These are phyloP conservation scores for Myriangium duriaei DNA, from an alignment of 2,329 filamentous ascomycete genomes.

Conservation along the genomic window DNA sequence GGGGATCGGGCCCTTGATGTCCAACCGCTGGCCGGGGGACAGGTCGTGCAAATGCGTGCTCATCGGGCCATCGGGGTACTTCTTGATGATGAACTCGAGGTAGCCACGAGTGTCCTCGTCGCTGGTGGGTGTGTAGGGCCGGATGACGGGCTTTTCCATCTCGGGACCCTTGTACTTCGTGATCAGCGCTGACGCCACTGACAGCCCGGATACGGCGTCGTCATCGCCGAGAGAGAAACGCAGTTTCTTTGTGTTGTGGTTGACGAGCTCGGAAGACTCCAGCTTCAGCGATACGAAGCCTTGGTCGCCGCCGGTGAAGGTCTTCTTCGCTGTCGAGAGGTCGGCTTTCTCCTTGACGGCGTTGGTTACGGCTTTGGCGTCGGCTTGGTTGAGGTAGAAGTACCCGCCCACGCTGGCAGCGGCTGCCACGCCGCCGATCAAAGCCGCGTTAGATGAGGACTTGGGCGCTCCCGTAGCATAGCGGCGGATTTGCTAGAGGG, in stretches of 20 bases:
- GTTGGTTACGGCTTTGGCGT: slow-evolving; percentile 13
- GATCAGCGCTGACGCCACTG: slow-evolving; percentile 69
- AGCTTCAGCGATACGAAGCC: slow-evolving; percentile 76
- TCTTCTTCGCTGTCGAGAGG: slow-evolving; percentile 32
- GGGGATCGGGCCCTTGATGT: slow-evolving; percentile 89
- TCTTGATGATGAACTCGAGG: slow-evolving; percentile 83
- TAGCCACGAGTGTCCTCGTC: slow-evolving; percentile 73
- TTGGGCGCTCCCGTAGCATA: slow-evolving; percentile 58
- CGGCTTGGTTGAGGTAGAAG: slow-evolving; percentile 31
- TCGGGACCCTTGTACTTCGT: slow-evolving; percentile 83
- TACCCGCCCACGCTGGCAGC: slow-evolving; percentile 47
- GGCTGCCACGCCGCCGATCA: slow-evolving; percentile 50
- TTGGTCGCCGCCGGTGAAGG: slow-evolving; percentile 76
- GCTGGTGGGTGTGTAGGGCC: slow-evolving; percentile 85
- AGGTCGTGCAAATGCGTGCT: slow-evolving; percentile 77
- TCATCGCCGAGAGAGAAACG: slow-evolving; percentile 76
- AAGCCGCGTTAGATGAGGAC: slow-evolving; percentile 44
- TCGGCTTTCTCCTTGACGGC: slow-evolving; percentile 16
- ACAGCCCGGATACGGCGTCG: slow-evolving; percentile 72
- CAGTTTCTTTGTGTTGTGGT: slow-evolving; percentile 90
- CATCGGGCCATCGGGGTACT: slow-evolving; percentile 85
- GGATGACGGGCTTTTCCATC: slow-evolving; percentile 71
- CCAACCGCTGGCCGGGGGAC: slow-evolving; percentile 66
- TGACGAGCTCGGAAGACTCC: slow-evolving; percentile 64
- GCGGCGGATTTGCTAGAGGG: slow-evolving; percentile 46